Base-by-base conservation (phyloP, 2,329 filamentous ascomycete genomes). In the Fusarium citri region DNA sequence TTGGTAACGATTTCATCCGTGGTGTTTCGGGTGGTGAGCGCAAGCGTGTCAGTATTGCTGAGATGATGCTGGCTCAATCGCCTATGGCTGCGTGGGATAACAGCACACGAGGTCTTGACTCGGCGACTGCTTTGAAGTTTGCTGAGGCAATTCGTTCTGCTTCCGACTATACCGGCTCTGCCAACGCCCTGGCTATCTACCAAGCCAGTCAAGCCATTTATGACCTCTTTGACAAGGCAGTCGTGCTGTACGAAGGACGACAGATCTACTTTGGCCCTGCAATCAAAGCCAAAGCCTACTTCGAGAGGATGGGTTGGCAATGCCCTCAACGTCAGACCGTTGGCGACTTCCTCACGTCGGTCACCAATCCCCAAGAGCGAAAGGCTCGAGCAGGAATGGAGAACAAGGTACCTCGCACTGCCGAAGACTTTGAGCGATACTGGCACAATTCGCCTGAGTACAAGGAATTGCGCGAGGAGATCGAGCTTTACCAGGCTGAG, bases 41-140 rank as follows among this genome's bases (percentile, higher is more conserved):
- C 59, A 94, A 96, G 81, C 89, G 94, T 77, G 93, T 97, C 8
- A 92, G 89, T 46, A 94, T 96, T 66, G 92, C 91, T 2, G 93
- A 96, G 79, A 93, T 92, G 70, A 86, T 91, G 64, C 82, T 94
- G 14, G 90, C 90, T 18, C 83, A 84, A 34, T 86, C 88, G 0
- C 86, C 86, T 0, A 78, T 89, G 42, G 77, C 74, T 8, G 81
- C 80, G 1, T 96, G 93, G 92, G 93, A 92, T 64, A 93, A 93
- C 81, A 90, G 83, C 25, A 94, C 92, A 0, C 85, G 87, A 54
- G 92, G 92, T 14, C 83, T 95, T 1, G 92, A 94, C 77, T 89
- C 90, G 0, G 89, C 89, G 10, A 94, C 90, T 0, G 92, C 92
- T 0, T 79, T 93, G 41, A 90, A 93, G 72, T 94, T 94, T 65